Base-by-base conservation (phyloP, 2,329 filamentous ascomycete genomes). In the Colletotrichum cordylinicola region DNA sequence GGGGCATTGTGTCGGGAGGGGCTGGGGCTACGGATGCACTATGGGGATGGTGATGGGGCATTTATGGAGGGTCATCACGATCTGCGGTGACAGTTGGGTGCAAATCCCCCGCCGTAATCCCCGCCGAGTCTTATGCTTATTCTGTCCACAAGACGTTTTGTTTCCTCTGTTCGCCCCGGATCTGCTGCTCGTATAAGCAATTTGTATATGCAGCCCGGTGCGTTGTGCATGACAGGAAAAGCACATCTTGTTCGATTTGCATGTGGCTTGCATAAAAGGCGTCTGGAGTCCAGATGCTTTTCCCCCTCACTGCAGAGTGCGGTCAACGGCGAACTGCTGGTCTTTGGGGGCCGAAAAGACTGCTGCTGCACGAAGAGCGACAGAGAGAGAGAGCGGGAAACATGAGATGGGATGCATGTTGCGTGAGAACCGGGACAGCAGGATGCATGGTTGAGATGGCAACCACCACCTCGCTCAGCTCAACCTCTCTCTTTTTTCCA, bases 241-340 rank as follows among this genome's bases (percentile, higher is more conserved):
- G 18, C 67, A 70, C 37, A 62, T 55, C 67, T 62, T 18, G 39
- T 70, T 55, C 56, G 67, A 35, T 70, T 62, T 52, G 67, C 67
- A 52, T 70, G 56, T 70, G 67, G 67, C 67, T 70, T 70, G 67
- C 67, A 70, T 70, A 70, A 70, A 33, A 61, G 37, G 29, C 58
- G 37, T 31, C 55, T 24, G 39, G 52, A 43, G 56, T 48, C 27
- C n/a, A 62, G 67, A 33, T 52, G 43, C 67, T 33, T 16, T 27
- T 52, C 27, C 21, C 6, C 33, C 29, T n/a, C 6, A 48, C 37
- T 66, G 39, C 39, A 21, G 39, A 52, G 24, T 16, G 24, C 15
- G 13, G 18, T 18, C 27, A 61, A 61, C 58, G 31, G 27, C 58
- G n/a, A 61, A 35, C 31, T 21, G 58, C 31, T 61, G 29, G 29